Evolutionary conservation across 371 early-diverging fungal genomes (phyloP), one percentile per base, ranked within the genome.

Genomic region (Apophysomyces elegans): DNA sequence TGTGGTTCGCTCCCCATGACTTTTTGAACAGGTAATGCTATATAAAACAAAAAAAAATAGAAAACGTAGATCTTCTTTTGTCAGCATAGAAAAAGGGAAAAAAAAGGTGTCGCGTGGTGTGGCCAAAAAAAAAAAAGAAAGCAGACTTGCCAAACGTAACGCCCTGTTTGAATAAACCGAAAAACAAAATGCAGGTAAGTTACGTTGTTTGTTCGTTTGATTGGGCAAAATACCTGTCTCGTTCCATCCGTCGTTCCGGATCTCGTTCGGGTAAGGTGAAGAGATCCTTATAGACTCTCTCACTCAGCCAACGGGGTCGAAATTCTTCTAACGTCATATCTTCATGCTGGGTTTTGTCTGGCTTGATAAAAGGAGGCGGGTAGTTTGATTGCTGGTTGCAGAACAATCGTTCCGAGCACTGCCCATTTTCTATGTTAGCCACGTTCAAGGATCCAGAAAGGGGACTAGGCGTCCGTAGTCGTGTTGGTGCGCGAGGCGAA

Each of bases 11-110:
- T 14, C 72, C 64, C 62, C 71, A 68, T 4, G 73, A 58, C n/a
- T 61, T 65, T 37, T 76, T 77, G 11, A 80, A 58, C 16, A 75
- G 62, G 56, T 80, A 80, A 58, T 80, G 80, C 80, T 79, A 68
- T 37, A 26, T 26, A 26, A 26, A 26, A 26, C 3, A 26, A 26
- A 26, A 26, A 26, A 26, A 67, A 36, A 62, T 58, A 63, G 35
- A 13, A 21, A 59, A 12, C 45, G 56, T 16, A 37, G 43, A 5
- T 35, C 16, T 11, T 32, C 11, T 50, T 21, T 35, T 39, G 45
- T 35, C 47, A 16, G 14, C 35, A 35, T 61, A 21, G 26, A n/a
- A 9, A 8, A 26, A 26, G 2, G 2, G 1, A 26, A 26, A 26
- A 26, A 26, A 26, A 26, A 26, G 0, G 26, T 26, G 26, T 26